Evolutionary conservation across 805 yeast genomes (phyloP), one percentile per base, ranked within the genome.

Genomic region (Candida parachauliodes): DNA sequence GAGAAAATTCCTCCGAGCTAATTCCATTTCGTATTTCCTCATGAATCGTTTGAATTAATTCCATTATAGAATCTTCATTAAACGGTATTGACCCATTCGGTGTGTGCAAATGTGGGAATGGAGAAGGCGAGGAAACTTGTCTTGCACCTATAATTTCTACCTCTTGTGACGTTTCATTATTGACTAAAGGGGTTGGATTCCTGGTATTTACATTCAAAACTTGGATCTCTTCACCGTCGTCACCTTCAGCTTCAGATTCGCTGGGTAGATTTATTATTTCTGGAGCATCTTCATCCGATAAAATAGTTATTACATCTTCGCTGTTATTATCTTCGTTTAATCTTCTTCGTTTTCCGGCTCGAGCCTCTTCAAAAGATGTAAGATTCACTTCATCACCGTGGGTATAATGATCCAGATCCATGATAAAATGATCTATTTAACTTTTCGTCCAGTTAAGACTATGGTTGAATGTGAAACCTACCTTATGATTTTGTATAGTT

Each of bases 251-350:
- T 25, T 33, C 36, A 4, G 20, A 6, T 28, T 28, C 29, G 28
- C 28, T 28, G 7, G 26, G 27, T 22, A 32, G 18, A 28, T 34
- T 22, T 3, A 34, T 26, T n/a, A 28, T 23, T 18, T 39, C 45
- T 9, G 37, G 36, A 24, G 33, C 39, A 9, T 38, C 40, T 6
- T 41, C 43, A 23, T 43, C 46, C 14, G 42, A 37, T 16, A 29
- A 31, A 15, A 39, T 32, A 9, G 35, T 41, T 8, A 38, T 29
- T 7, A 42, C 30, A 10, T 37, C 28, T 5, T 28, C 24, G 15
- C n/a, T 16, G 8, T 21, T 6, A 18, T 31, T 31, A 19, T 11
- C 20, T 8, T 17, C 17, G 14, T 20, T 29, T 9, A 11, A 5
- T 17, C 32, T 14, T 27, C 30, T 27, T 27, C 30, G 30, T n/a